Base-by-base conservation (phyloP, 345 rosid species). In the Euclidium syriacum region DNA sequence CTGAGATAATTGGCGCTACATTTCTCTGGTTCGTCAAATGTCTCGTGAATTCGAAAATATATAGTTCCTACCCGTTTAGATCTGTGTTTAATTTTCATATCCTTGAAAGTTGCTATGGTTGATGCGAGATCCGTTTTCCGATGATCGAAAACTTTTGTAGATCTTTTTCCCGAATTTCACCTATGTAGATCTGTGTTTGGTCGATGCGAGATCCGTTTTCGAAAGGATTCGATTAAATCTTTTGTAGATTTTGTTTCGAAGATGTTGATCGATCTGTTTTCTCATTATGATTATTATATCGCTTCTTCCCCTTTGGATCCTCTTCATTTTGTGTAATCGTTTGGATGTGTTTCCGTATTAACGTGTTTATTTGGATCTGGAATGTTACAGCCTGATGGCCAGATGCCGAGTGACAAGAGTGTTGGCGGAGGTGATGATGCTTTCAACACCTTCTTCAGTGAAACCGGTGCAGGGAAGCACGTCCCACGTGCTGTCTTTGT, bases 371-470 rank as follows among this genome's bases (percentile, higher is more conserved):
- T 16, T 34, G 27, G 2, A 42, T 46, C 0, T 66, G 63, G 57
- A 18, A 15, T 44, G 34, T 16, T 27, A 12, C 82, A 85, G 89
- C 85, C 89, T 74, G 92, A 83, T 81, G 92, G 92, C 7, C 89
- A 85, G 69, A 85, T 85, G 92, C 86, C 92, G 0, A 50, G 79
- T 75, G 94, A 86, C 73, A 83, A 78, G 68, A 83, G 87, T 9
- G 83, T 82, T 27, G 90, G 94, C 0, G 90, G 87, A 75, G 90
- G 90, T 26, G 87, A 84, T 25, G 90, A 86, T 77, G 94, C 90
- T 18, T 86, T 84, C 78, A 85, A 82, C 80, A 82, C 91, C 80
- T 85, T 85, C 75, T 85, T 85, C 81, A 85, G 91, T 34, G 89
- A 83, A 20, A 86, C 89, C 29, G 92, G 87, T 71, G 85, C 92